Evolutionary conservation across 2,329 filamentous ascomycete genomes (phyloP).

Genomic region (Cladosporium colombiae): DNA sequence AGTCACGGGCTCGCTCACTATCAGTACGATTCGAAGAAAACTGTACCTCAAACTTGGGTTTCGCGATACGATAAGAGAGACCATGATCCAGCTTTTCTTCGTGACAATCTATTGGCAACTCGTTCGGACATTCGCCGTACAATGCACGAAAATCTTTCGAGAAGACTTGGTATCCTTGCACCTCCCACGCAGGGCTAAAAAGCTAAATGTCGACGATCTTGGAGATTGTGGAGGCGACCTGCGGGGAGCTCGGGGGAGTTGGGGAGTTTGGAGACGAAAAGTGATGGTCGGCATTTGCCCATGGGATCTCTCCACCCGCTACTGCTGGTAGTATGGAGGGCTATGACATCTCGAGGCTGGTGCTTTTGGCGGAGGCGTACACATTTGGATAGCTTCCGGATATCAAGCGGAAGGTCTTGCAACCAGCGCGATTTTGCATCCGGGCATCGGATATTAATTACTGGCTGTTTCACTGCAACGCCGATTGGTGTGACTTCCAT

Average conservation of each 20-base stretch:
- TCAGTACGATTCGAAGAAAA: background rate
- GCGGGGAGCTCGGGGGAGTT: conserved; percentile 8
- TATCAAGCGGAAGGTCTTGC: background rate
- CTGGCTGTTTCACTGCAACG: background rate
- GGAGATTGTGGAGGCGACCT: conserved; percentile 9
- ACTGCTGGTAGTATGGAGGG: background rate
- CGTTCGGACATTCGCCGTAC: background rate
- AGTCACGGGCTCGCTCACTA: background rate
- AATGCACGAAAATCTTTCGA: background rate
- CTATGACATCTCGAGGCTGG: background rate
- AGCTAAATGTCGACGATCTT: background rate
- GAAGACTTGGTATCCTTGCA: background rate
- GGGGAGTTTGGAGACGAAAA: background rate
- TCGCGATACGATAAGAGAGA: background rate
- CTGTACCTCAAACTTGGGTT: background rate
- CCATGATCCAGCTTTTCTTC: background rate
- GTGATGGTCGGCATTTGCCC: background rate
- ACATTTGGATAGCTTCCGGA: background rate
- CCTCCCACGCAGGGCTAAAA: background rate
- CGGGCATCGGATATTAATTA: background rate
- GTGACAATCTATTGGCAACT: background rate
- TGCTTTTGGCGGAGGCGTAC: conserved; percentile 4
- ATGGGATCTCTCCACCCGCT: background rate
- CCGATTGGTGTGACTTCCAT: background rate
- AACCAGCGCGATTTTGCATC: background rate